A percentile compares a stretch with the other conserved stretches of the same genome.
phyloP scores from a whole-genome alignment of 2,329 filamentous ascomycete genomes.

The Neonectria magnoliae region DNA sequence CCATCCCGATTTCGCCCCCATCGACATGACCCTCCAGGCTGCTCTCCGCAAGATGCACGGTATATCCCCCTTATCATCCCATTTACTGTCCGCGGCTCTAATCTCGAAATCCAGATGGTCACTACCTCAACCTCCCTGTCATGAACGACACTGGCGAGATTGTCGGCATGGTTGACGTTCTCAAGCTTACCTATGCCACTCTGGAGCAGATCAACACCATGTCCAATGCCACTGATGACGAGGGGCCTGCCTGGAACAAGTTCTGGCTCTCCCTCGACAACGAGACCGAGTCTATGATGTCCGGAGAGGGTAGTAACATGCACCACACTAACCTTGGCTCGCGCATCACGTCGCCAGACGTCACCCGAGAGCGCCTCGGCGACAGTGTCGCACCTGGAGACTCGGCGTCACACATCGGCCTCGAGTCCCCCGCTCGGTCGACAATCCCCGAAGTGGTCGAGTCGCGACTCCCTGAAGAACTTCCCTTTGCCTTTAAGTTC shows the following conservation, averaged over 20 bases:
- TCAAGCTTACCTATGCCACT: conserved; percentile 97
- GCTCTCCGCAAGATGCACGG: conserved; percentile 99
- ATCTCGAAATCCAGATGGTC: conserved; percentile 75
- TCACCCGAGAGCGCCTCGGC: conserved; percentile 73
- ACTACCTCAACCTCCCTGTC: conserved; percentile 97
- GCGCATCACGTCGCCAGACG: conserved; percentile 83
- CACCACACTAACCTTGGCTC: conserved; percentile 71
- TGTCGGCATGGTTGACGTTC: conserved; percentile 98
- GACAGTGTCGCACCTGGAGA: conserved; percentile 93
- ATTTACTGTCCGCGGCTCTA: conserved; percentile 18
- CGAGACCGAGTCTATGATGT: conserved; percentile 96
- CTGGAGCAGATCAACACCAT: conserved; percentile 98
- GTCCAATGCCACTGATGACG: conserved; percentile 84
- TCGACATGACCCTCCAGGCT: conserved; percentile 99
- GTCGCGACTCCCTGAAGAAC: conserved; percentile 69
- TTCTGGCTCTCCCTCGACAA: conserved; percentile 98
- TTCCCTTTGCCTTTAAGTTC: conserved; percentile 98
- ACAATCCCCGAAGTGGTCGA: conserved; percentile 62
- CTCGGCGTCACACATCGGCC: conserved; percentile 91
- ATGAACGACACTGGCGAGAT: conserved; percentile 99
- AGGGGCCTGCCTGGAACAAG: conserved; percentile 99
- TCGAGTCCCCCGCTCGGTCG: conserved; percentile 79
- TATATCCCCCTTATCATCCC: conserved; percentile 55
- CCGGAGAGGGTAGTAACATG: conserved; percentile 84
- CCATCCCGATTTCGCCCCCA: conserved; percentile 96